phyloP scores from a whole-genome alignment of 1,139 yeast genomes.

The Lodderomyces metapsilosis region DNA sequence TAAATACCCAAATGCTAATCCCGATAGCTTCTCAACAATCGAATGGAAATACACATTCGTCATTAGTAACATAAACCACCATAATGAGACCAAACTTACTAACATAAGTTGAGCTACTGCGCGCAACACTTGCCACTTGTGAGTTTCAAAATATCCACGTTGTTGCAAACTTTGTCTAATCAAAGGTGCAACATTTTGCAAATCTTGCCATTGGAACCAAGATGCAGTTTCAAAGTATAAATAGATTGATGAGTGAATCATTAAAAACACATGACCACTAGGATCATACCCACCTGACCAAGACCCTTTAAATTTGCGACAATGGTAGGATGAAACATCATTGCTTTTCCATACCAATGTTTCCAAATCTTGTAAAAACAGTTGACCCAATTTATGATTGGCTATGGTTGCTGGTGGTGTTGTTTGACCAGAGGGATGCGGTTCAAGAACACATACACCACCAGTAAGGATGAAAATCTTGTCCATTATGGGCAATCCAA shows the following conservation, averaged over 20 bases:
- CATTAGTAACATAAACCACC: constrained; percentile 88
- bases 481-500: constrained; percentile 90
- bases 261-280: constrained; percentile 85
- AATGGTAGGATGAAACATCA: constrained; percentile 45
- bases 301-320: constrained; percentile 61
- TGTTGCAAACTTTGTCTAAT: background rate
- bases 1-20: constrained; percentile 58
- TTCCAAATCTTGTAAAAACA: constrained; percentile 9
- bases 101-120: constrained; percentile 45
- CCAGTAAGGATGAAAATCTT: constrained; percentile 77
- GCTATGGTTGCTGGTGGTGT: background rate
- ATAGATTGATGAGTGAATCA: constrained; percentile 70
- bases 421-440: background rate
- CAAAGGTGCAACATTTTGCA: background rate
- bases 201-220: constrained; percentile 24
- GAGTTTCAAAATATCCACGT: constrained; percentile 5
- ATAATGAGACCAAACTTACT: constrained; percentile 47
- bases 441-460: constrained; percentile 56
- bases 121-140: constrained; percentile 12
- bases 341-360: constrained; percentile 19
- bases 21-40: constrained; percentile 66
- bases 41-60: constrained; percentile 88
- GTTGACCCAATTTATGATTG: background rate
- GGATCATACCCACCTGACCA: constrained; percentile 98
- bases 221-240: constrained; percentile 64